Base-by-base conservation (phyloP, 371 early-diverging fungal genomes). In the Mucor velutinosus region DNA sequence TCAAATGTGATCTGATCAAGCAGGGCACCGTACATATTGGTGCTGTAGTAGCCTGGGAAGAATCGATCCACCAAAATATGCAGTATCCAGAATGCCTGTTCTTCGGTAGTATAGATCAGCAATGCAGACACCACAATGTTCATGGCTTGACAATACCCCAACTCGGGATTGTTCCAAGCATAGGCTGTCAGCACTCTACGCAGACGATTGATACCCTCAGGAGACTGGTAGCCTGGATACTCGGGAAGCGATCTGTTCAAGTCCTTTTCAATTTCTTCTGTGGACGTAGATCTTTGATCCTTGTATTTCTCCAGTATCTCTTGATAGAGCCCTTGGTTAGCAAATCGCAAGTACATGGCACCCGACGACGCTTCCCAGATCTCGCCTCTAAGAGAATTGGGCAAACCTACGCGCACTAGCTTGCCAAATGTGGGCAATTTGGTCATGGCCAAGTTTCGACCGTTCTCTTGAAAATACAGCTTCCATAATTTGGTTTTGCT, bases 61-160 rank as follows among this genome's bases (percentile, higher is more conserved):
- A 97, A 82, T 27, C 91, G 86, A 57, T 97, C 97, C 66, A 95
- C 95, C 25, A 98, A 77, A 10, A 95, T 91, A 15, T 92, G 88
- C 56, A 99, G 78, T 3, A 93, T 89, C 94, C 95, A 99, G 72
- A 98, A 99, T 10, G 97, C 97, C 72, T 99, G 98, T 78, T 98
- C 97, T 76, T 99, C 98, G 10, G 91, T 92, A 84, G 95, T 87
- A 72, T 93, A 88, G 82, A 99, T 95, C 43, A 99, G 81, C 56
- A 99, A 81, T 1, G 96, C 95, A 33, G 94, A 94, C 17, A 94
- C 94, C 1, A 99, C 94, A 77, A 99, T 96, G 76, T 99, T 99
- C 99, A 99, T 99, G 0, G 99, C 98, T 76, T 99, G 98, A 76
- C 98, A 98, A 76, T 99, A 99, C 11, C 99, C 99, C 39, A 99